Conservation (phyloP, 805 yeast genomes). For the Lachancea meyersii region DNA sequence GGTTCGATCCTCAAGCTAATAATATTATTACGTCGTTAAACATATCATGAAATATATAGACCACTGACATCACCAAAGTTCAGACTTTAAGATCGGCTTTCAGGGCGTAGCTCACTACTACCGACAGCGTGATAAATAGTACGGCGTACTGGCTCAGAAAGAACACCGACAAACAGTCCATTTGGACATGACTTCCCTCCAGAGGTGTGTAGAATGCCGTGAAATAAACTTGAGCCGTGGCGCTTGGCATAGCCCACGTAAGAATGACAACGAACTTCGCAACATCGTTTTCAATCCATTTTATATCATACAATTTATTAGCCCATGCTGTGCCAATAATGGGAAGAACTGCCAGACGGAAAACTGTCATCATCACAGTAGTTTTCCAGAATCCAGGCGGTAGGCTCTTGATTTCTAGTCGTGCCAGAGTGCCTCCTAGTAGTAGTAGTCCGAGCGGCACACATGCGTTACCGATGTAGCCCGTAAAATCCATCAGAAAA, state of each 20-base stretch:
- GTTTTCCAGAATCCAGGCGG: slow-evolving; percentile 60
- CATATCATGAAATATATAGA: neutral
- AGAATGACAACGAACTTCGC: slow-evolving; percentile 68
- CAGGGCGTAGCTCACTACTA: slow-evolving; percentile 55
- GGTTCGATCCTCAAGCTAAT: neutral
- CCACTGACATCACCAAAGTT: neutral
- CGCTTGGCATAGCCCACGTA: slow-evolving; percentile 76
- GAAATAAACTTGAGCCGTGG: slow-evolving; percentile 80
- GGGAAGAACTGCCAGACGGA: slow-evolving; percentile 66
- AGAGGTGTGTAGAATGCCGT: slow-evolving; percentile 84
- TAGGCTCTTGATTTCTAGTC: slow-evolving; percentile 53
- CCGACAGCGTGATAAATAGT: slow-evolving; percentile 61
- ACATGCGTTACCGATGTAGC: slow-evolving; percentile 77
- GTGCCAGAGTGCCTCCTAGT: slow-evolving; percentile 82
- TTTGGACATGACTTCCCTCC: slow-evolving; percentile 45
- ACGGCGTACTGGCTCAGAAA: slow-evolving; percentile 62
- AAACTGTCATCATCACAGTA: slow-evolving; percentile 47
- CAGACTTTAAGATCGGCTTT: slow-evolving; percentile 27
- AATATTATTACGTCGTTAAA: neutral
- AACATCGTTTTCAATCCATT: slow-evolving; percentile 56
- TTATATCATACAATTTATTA: slow-evolving; percentile 52
- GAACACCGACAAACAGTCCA: slow-evolving; percentile 73
- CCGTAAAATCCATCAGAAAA: slow-evolving; percentile 73
- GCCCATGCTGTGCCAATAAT: slow-evolving; percentile 68
- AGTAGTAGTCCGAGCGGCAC: slow-evolving; percentile 82